Percentiles rank a stretch among this genome's conserved stretches.
These are phyloP conservation scores for Tolypocladium paradoxum DNA, from an alignment of 2,329 filamentous ascomycete genomes.

Conservation along the genomic window DNA sequence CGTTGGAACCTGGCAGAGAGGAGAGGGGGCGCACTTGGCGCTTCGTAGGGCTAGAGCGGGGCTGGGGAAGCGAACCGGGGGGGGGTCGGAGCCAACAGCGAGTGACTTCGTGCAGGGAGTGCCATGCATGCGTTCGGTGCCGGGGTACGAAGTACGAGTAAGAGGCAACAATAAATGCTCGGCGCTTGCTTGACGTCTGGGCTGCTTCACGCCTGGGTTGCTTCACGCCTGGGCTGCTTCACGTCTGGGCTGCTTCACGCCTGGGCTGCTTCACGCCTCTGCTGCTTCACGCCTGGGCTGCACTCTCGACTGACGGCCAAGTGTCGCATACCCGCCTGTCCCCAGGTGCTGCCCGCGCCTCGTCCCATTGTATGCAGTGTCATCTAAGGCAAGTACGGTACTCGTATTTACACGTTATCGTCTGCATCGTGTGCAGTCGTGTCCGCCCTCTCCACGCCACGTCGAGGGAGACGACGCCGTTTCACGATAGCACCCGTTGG, in stretches of 20 bases:
- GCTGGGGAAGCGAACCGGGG: neutral
- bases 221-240: no score
- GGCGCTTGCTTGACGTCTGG: no score
- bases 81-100: neutral
- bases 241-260: no score
- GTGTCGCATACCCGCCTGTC: no score
- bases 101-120: neutral
- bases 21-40: neutral
- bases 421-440: neutral
- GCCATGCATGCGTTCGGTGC: no score
- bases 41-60: slow-evolving; percentile 4
- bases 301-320: no score
- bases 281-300: no score
- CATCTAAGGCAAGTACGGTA: neutral
- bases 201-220: no score
- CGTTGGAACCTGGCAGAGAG: neutral
- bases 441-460: neutral
- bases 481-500: neutral
- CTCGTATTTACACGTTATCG: neutral
- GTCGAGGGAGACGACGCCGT: neutral
- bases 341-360: no score
- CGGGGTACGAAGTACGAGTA: no score
- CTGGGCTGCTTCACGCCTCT: no score
- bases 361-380: neutral
- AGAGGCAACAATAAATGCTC: no score